These are phyloP conservation scores for Ajuga chamaepitys DNA, from an alignment of 257 asterid species.

Conservation along the genomic window DNA sequence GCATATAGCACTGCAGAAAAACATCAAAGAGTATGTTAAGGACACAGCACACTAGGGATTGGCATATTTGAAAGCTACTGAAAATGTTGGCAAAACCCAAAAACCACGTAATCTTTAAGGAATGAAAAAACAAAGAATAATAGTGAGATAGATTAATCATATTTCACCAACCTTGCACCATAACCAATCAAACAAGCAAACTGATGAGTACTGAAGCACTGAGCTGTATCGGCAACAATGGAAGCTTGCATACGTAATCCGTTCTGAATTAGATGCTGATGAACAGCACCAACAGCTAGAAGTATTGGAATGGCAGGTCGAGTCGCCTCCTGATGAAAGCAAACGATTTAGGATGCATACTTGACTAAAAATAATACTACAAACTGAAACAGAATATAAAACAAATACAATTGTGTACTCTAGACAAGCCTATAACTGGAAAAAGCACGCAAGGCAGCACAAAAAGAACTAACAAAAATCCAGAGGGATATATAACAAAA, in stretches of 20 bases:
- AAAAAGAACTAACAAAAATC: background rate
- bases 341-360: slow-evolving; percentile 9
- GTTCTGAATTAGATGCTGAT: slow-evolving; percentile 96
- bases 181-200: slow-evolving; percentile 98
- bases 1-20: slow-evolving; percentile 72
- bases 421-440: background rate
- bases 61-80: background rate
- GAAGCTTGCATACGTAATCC: slow-evolving; percentile 98
- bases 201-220: slow-evolving; percentile 99
- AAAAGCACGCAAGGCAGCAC: background rate
- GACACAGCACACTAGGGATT: background rate
- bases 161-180: slow-evolving; percentile 99
- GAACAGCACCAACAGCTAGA: slow-evolving; percentile 99
- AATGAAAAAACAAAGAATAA: background rate
- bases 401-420: background rate
- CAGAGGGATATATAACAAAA: background rate
- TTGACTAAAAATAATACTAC: background rate
- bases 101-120: background rate
- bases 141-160: slow-evolving; percentile 27
- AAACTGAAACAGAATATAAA: background rate
- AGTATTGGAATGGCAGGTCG: slow-evolving; percentile 97
- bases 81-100: background rate
- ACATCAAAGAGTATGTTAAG: slow-evolving; percentile 3
- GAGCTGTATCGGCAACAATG: slow-evolving; percentile 97
- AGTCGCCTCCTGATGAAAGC: slow-evolving; percentile 68